Evolutionary conservation across 2,329 filamentous ascomycete genomes (phyloP), one percentile per base, ranked within the genome.

Genomic region (Aureobasidium subglaciale): DNA sequence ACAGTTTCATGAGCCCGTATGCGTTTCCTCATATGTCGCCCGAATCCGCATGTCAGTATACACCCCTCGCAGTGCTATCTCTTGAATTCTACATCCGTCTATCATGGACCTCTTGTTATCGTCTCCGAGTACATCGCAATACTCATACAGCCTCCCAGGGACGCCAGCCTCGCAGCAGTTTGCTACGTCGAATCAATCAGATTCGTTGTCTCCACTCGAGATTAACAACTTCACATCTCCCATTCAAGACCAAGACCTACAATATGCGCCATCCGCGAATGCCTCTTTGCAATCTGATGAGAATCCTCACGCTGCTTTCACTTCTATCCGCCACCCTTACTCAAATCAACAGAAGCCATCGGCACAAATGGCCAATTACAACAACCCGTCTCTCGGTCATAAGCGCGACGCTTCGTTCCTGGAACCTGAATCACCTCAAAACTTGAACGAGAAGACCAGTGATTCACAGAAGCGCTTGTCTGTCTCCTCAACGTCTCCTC

Each of bases 61-160:
- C 25, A 11, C 29, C 50, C 38, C 37, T 54, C 38, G 29, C 37
- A 43, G 29, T 18, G 24, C 15, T 20, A 13, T 38, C 32, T 41
- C 48, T 13, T 11, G 24, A 0, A 2, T 20, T 27, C 27, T 9
- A 22, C 35, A 29, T 22, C 15, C 20, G 5, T 10, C 42, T 20
- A n/a, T 15, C 29, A 54, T 54, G 50, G 38, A 54, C n/a, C 37
- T 43, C 11, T 16, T 43, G 13, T 10, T 35, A 27, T 54, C 50
- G 20, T 29, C 37, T 15, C 50, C 50, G 25, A 54, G 50, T 43
- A 30, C 50, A 32, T 38, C 38, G 16, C 18, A 30, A 56, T 48
- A 56, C 54, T 56, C 54, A 56, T 56, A 30, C 27, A 49, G 50
- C 35, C 38, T 48, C 27, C 34, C 54, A 56, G 54, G 54, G 54